A percentile compares a stretch with the other conserved stretches of the same genome.
Conservation (phyloP, 306 rosid genomes). For the Trifolium subterraneum region DNA sequence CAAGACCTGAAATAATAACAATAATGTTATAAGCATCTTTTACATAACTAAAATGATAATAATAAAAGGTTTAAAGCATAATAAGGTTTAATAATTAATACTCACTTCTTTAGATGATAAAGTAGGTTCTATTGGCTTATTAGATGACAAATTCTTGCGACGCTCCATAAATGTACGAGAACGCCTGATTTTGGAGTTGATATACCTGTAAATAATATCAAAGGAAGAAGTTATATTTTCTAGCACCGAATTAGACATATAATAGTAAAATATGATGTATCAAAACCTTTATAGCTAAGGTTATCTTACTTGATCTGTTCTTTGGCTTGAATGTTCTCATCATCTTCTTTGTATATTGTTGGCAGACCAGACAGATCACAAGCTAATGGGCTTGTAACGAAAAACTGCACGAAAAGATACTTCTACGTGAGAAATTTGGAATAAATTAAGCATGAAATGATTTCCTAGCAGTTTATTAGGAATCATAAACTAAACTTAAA, state of each 20-base stretch:
- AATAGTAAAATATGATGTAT: neutral
- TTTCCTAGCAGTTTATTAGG: slow-evolving; percentile 14
- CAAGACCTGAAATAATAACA: slow-evolving; percentile 50
- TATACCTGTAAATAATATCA: slow-evolving; percentile 48
- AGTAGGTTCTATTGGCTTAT: slow-evolving; percentile 47
- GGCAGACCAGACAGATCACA: slow-evolving; percentile 81
- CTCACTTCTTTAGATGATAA: slow-evolving; percentile 56
- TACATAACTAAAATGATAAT: slow-evolving; percentile 23
- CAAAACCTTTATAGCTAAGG: slow-evolving; percentile 18
- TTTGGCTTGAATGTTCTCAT: slow-evolving; percentile 52
- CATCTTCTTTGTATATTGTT: slow-evolving; percentile 51
- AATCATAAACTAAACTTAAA: neutral
- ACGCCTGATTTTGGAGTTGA: slow-evolving; percentile 66
- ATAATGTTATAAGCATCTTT: slow-evolving; percentile 3
- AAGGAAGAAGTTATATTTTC: neutral
- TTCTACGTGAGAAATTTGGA: slow-evolving; percentile 21
- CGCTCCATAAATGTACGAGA: slow-evolving; percentile 54
- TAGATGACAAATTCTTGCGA: slow-evolving; percentile 46
- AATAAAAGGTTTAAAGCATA: slow-evolving; percentile 9
- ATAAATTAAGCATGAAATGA: slow-evolving; percentile 16
- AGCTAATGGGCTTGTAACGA: slow-evolving; percentile 76
- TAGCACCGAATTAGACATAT: too few species aligned
- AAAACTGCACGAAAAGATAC: slow-evolving; percentile 67
- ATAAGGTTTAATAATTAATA: neutral
- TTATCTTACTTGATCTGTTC: slow-evolving; percentile 73